Conservation (phyloP, 2,329 filamentous ascomycete genomes). For the Polychaeton citri region DNA sequence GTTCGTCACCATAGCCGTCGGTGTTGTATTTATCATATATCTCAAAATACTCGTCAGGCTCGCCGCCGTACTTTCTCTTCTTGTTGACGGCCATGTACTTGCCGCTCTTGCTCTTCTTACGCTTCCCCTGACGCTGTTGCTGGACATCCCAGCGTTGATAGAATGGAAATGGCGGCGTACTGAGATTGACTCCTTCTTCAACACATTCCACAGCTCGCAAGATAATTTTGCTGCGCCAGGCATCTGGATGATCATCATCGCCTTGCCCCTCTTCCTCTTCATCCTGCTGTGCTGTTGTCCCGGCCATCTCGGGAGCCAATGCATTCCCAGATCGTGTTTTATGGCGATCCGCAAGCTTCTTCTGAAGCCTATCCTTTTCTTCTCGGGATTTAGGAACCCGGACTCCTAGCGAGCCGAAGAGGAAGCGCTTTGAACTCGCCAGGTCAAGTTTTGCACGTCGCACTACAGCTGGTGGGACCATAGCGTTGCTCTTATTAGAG, state of each 20-base stretch:
- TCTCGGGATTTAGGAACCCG: slow-evolving; percentile 54
- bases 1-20: slow-evolving; percentile 17
- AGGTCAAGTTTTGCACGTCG: slow-evolving; percentile 39
- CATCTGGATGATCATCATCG: slow-evolving; percentile 38
- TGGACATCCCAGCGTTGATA: slow-evolving; percentile 71
- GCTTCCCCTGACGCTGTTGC: slow-evolving; percentile 39
- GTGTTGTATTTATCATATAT: slow-evolving; percentile 25
- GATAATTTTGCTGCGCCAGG: slow-evolving; percentile 62
- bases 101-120: slow-evolving; percentile 23
- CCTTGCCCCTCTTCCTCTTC: slow-evolving; percentile 10
- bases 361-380: slow-evolving; percentile 51
- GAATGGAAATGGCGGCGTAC: slow-evolving; percentile 77
- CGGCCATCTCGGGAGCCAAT: neutral
- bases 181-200: slow-evolving; percentile 53
- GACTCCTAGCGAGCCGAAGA: slow-evolving; percentile 61
- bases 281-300: slow-evolving; percentile 4
- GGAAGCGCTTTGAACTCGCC: slow-evolving; percentile 50
- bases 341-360: slow-evolving; percentile 30
- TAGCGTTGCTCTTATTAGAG: neutral
- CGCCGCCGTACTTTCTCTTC: slow-evolving; percentile 38
- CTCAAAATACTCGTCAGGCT: slow-evolving; percentile 27
- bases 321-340: slow-evolving; percentile 9
- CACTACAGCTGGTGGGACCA: slow-evolving; percentile 2
- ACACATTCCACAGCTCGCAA: slow-evolving; percentile 76
- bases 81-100: slow-evolving; percentile 36